Evolutionary conservation across 352 stramenopile genomes (phyloP).

Genomic region (Thalassiosira sp.): DNA sequence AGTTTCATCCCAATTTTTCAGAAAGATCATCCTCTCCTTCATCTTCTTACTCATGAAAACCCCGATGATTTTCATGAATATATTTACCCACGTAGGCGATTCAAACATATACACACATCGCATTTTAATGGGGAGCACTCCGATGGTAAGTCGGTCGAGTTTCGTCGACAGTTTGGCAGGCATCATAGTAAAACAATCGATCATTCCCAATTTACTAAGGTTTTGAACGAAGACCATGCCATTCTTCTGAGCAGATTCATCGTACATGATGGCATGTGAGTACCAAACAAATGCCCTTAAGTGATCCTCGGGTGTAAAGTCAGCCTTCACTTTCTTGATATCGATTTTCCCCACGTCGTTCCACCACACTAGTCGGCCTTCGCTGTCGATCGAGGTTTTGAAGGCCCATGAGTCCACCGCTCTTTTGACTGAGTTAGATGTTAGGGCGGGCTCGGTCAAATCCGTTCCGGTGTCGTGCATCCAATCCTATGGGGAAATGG

Average conservation of each 20-base stretch:
- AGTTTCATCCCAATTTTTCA: conserved; percentile 9
- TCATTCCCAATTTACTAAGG: conserved; percentile 34
- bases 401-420: conserved; percentile 38
- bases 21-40: conserved; percentile 12
- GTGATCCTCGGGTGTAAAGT: conserved; percentile 1
- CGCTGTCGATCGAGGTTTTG: conserved; percentile 17
- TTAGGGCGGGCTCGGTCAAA: conserved; percentile 25
- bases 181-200: conserved; percentile 29
- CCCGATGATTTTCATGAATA: conserved; percentile 24
- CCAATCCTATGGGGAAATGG: conserved; percentile 13
- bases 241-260: conserved; percentile 32
- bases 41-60: conserved; percentile 55
- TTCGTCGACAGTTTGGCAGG: conserved; percentile 35
- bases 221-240: conserved; percentile 31
- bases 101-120: conserved; percentile 39
- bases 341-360: conserved; percentile 37
- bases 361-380: conserved; percentile 42
- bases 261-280: conserved; percentile 43
- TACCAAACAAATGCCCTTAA: conserved; percentile 47
- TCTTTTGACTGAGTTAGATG: conserved; percentile 16
- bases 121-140: conserved; percentile 49
- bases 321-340: conserved; percentile 20
- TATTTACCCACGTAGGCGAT: conserved; percentile 27
- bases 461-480: conserved; percentile 51
- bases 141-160: conserved; percentile 53